Conservation (phyloP, 208 protist genomes). For the Wallacemonas sp. region DNA sequence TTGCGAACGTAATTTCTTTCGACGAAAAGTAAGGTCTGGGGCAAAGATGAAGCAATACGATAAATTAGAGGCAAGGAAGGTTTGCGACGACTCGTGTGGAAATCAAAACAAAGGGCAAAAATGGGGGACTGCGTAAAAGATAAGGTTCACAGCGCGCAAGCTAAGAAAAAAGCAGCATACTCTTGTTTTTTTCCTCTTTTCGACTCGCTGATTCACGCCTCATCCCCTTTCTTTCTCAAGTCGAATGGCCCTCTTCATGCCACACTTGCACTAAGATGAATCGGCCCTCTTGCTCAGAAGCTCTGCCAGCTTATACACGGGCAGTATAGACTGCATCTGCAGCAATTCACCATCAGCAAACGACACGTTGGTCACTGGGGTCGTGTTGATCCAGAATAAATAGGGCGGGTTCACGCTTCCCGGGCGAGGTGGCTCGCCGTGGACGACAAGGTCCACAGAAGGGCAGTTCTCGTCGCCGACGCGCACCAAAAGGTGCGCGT, state of each 20-base stretch:
- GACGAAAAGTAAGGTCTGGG: slow-evolving; percentile 2
- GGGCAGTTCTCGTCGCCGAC: slow-evolving; percentile 32
- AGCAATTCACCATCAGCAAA: slow-evolving; percentile 25
- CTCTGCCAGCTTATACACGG: slow-evolving; percentile 22
- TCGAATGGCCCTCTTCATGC: too few relatives aligned
- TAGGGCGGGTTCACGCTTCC: slow-evolving; percentile 25
- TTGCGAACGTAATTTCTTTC: not conserved
- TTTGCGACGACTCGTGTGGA: too few relatives aligned
- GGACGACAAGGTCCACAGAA: slow-evolving; percentile 38
- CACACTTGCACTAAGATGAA: too few relatives aligned
- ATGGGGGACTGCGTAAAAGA: too few relatives aligned
- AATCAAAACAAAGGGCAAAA: slow-evolving; percentile 21
- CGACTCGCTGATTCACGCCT: not conserved
- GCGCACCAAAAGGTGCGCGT: slow-evolving; percentile 36
- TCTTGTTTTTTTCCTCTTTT: slow-evolving; percentile 6
- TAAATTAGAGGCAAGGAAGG: not conserved
- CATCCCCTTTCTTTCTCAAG: not conserved
- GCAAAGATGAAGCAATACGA: slow-evolving; percentile 1
- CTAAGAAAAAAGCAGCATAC: not conserved
- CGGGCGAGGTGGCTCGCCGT: slow-evolving; percentile 32
- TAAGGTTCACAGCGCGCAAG: too few relatives aligned
- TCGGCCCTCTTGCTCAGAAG: not conserved
- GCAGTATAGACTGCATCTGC: slow-evolving; percentile 19
- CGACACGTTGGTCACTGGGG: slow-evolving; percentile 40
- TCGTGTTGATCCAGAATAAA: slow-evolving; percentile 64